Base-by-base conservation (phyloP, 2,329 filamentous ascomycete genomes). In the Lasiodiplodia citricola region DNA sequence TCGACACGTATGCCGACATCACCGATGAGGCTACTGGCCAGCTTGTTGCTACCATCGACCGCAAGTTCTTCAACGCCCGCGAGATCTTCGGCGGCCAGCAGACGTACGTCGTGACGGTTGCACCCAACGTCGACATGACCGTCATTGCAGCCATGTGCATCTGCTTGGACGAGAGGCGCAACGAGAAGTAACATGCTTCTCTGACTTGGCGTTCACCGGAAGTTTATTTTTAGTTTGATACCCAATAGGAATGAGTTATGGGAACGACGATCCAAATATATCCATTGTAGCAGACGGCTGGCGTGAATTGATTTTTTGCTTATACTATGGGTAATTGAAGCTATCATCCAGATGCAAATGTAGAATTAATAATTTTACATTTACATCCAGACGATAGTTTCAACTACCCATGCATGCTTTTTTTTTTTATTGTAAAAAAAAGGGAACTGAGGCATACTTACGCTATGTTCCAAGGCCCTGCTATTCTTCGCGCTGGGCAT, bases 131-230 rank as follows among this genome's bases (percentile, higher is more conserved):
- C 7, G 90, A 93, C 74, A 84, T 91, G 78, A 86, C 88, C 4
- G 74, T 92, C 57, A 86, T 92, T 71, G 87, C 84, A 0, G 90
- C 90, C 13, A 81, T 92, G 74, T 92, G 89, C 74, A 88, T 92
- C 65, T 88, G 86, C 70, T 80, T 92, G 70, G 90, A 92, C 71
- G 89, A 92, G 83, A 86, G 85, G 80, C 86, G 90, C 68, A 87
- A 88, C 58, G 83, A 87, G 31, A 56, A 51, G 16, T n/a, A 54
- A 21, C 52, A 8, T 18, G 8, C 4, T 25, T 7, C 3, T 28
- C 18, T n/a, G 10, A 31, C 14, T 23, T 25, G 56, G 56, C n/a
- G 37, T 47, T 60, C 3, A 7, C 38, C 16, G 2, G 50, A 16
- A 25, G 23, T 50, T 35, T 50, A 38, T 52, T 47, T 38, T 31